phyloP scores from a whole-genome alignment of 768 basidiomycete species.

The Pulveroboletus frians region DNA sequence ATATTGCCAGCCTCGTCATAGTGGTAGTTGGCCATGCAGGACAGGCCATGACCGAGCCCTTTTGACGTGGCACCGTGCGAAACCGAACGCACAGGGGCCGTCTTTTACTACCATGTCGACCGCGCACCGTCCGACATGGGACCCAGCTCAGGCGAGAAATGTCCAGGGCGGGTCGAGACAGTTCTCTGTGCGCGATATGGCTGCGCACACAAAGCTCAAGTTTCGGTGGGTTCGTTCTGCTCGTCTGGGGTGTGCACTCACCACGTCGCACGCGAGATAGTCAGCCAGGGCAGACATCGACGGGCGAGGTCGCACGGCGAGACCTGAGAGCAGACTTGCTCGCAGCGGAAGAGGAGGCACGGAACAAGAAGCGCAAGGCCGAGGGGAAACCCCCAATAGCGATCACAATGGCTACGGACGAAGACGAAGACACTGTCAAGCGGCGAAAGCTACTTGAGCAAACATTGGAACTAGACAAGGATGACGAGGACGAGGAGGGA shows the following conservation, averaged over 20 bases:
- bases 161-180: conserved; percentile 89
- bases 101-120: conserved; percentile 57
- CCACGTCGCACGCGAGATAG: conserved; percentile 29
- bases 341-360: conserved; percentile 80
- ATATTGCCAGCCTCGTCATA: conserved; percentile 84
- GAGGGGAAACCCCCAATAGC: conserved; percentile 51
- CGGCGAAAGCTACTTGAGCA: conserved; percentile 85
- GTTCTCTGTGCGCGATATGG: conserved; percentile 90
- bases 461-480: conserved; percentile 81
- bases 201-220: conserved; percentile 95
- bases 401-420: conserved; percentile 32
- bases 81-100: neutral
- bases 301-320: conserved; percentile 65
- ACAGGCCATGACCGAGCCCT: neutral
- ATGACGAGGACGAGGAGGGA: conserved; percentile 68
- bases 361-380: conserved; percentile 88
- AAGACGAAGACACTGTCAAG: conserved; percentile 69
- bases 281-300: conserved; percentile 87
- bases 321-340: conserved; percentile 83
- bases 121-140: conserved; percentile 95
- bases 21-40: conserved; percentile 66
- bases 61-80: conserved; percentile 20
- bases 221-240: conserved; percentile 59
- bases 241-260: neutral
- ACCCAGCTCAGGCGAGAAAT: conserved; percentile 91